phyloP scores from a whole-genome alignment of 805 yeast genomes.

The Ogataea wickerhamii region DNA sequence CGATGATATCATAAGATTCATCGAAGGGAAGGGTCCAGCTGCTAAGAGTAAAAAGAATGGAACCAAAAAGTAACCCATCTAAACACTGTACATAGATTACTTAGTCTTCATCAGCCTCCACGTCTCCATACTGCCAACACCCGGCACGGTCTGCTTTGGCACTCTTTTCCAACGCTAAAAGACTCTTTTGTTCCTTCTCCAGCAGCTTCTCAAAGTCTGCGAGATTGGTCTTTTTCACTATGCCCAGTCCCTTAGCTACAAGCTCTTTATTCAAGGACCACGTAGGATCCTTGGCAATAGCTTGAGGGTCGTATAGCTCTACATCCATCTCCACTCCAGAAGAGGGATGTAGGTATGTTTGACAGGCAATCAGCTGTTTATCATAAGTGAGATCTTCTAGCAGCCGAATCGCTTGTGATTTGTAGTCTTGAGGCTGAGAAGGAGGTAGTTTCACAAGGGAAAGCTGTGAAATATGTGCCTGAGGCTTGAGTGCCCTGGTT shows the following conservation, averaged over 20 bases:
- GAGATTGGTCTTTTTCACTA: slow-evolving; percentile 41
- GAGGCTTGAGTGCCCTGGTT: slow-evolving; percentile 40
- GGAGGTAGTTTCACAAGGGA: slow-evolving; percentile 59
- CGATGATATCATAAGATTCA: slow-evolving; percentile 68
- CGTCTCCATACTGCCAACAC: slow-evolving; percentile 76
- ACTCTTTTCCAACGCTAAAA: slow-evolving; percentile 40
- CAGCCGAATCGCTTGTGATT: slow-evolving; percentile 48
- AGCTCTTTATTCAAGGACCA: slow-evolving; percentile 60
- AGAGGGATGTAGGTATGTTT: slow-evolving; percentile 37
- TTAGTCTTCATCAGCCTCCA: slow-evolving; percentile 50
- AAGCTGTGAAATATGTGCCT: slow-evolving; percentile 53
- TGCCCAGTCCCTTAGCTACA: slow-evolving; percentile 57
- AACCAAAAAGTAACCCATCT: slow-evolving; percentile 15
- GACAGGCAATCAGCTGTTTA: slow-evolving; percentile 52
- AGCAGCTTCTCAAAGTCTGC: slow-evolving; percentile 36
- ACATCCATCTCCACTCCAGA: slow-evolving; percentile 46
- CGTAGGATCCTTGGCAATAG: slow-evolving; percentile 48
- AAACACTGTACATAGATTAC: slow-evolving; percentile 11
- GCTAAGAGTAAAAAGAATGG: slow-evolving; percentile 30
- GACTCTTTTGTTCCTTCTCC: slow-evolving; percentile 35
- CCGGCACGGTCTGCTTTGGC: slow-evolving; percentile 55
- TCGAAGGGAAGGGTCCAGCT: slow-evolving; percentile 49
- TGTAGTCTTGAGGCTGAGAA: slow-evolving; percentile 48
- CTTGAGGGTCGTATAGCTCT: slow-evolving; percentile 53
- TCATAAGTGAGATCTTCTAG: slow-evolving; percentile 52